phyloP scores from a whole-genome alignment of 192 early-diverging fungal genomes.

The Linnemannia elongata region DNA sequence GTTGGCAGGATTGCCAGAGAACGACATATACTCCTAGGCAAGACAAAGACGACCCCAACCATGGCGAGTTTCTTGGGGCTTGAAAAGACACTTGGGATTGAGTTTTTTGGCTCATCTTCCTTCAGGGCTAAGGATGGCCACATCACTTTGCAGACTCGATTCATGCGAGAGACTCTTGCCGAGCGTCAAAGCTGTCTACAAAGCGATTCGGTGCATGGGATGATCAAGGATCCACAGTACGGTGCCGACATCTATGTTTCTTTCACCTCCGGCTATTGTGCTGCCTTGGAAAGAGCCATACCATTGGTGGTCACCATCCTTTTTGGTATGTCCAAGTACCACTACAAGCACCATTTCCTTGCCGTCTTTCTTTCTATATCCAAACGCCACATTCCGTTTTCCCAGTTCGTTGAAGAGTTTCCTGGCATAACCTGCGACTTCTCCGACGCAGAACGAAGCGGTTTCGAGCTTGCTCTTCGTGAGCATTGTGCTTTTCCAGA shows the following conservation, averaged over 20 bases:
- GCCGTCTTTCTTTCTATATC: conserved; percentile 12
- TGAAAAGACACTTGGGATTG: neutral
- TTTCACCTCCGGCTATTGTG: conserved; percentile 20
- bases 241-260: conserved; percentile 13
- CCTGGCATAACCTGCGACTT: conserved; percentile 33
- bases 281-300: conserved; percentile 12
- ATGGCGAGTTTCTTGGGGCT: conserved; percentile 14
- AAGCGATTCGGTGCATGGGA: conserved; percentile 29
- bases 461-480: conserved; percentile 26
- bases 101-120: neutral
- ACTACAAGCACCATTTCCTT: conserved; percentile 23
- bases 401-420: conserved; percentile 8
- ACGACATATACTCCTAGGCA: neutral
- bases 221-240: neutral
- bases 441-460: conserved; percentile 31
- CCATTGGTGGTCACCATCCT: conserved; percentile 20
- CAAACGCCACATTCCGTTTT: neutral
- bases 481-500: neutral
- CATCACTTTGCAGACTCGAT: conserved; percentile 11
- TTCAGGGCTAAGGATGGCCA: neutral
- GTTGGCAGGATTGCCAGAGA: neutral
- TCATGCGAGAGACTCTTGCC: neutral
- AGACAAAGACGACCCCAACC: neutral
- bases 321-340: conserved; percentile 9
- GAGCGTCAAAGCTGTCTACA: neutral